phyloP scores from a whole-genome alignment of 192 early-diverging fungal genomes.

The Backusella parvicylindrica region DNA sequence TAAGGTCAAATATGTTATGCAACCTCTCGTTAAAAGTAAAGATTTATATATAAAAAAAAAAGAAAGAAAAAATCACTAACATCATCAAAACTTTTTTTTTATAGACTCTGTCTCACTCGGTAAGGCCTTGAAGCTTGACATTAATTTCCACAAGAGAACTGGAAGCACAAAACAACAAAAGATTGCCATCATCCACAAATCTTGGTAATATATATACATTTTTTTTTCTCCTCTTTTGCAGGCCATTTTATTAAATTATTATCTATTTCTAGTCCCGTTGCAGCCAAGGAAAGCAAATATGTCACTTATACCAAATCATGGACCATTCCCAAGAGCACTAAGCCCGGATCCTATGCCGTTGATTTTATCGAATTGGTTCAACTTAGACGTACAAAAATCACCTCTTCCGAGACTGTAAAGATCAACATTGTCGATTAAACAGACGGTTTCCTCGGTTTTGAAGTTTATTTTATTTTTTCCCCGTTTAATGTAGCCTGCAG shows the following conservation, averaged over 20 bases:
- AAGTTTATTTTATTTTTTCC: not conserved
- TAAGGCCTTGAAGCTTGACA: constrained; percentile 24
- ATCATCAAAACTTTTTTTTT: not conserved
- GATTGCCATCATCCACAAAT: constrained; percentile 12
- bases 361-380: constrained; percentile 25
- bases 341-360: constrained; percentile 37
- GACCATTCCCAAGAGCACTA: constrained; percentile 27
- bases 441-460: not conserved
- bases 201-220: constrained; percentile 1
- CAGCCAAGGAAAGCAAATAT: constrained; percentile 29
- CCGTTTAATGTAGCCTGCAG: not conserved
- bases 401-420: constrained; percentile 28
- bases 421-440: constrained; percentile 29
- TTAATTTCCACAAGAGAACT: constrained; percentile 30
- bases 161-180: constrained; percentile 23
- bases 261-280: constrained; percentile 25
- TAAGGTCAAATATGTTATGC: constrained; percentile 30
- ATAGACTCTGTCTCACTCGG: constrained; percentile 25
- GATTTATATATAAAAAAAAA: not conserved
- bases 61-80: too few relatives aligned
- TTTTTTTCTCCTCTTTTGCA: not conserved
- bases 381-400: constrained; percentile 17
- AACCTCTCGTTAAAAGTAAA: constrained; percentile 31
- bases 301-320: constrained; percentile 25
- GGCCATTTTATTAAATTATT: not conserved